phyloP scores from a whole-genome alignment of 441 rosid genomes.

The Pelargonium myrrhifolium region DNA sequence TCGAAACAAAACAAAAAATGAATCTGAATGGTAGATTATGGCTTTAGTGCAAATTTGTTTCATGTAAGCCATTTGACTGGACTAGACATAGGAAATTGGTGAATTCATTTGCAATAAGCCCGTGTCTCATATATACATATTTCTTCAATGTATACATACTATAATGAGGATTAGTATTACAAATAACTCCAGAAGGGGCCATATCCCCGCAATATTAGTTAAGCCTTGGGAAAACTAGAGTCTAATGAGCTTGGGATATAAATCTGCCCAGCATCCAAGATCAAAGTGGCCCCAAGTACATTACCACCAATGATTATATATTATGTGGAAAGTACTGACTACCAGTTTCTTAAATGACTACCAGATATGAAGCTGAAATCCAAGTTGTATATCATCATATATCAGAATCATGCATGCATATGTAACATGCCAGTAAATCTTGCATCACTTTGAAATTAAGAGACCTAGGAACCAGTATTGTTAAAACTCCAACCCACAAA shows the following conservation, averaged over 20 bases:
- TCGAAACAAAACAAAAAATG: neutral
- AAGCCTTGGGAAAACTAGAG: neutral
- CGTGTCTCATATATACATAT: neutral
- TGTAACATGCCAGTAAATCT: too few relatives aligned
- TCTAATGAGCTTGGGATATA: neutral
- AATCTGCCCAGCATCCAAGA: neutral
- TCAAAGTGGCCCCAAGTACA: neutral
- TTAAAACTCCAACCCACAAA: neutral
- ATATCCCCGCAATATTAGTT: neutral
- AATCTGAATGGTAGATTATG: constrained; percentile 11
- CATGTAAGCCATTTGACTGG: neutral
- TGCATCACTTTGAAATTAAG: too few relatives aligned
- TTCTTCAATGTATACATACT: neutral
- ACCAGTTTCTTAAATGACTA: neutral
- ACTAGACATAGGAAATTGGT: neutral
- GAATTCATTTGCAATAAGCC: neutral
- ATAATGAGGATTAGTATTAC: neutral
- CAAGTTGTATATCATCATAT: neutral
- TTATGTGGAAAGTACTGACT: neutral
- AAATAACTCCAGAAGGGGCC: neutral
- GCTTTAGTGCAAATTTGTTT: neutral
- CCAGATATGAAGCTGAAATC: neutral
- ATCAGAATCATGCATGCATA: neutral
- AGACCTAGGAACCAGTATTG: too few relatives aligned
- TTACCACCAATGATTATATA: neutral